phyloP scores from a whole-genome alignment of 2,329 filamentous ascomycete genomes.

The Colletotrichum gloeosporioides region DNA sequence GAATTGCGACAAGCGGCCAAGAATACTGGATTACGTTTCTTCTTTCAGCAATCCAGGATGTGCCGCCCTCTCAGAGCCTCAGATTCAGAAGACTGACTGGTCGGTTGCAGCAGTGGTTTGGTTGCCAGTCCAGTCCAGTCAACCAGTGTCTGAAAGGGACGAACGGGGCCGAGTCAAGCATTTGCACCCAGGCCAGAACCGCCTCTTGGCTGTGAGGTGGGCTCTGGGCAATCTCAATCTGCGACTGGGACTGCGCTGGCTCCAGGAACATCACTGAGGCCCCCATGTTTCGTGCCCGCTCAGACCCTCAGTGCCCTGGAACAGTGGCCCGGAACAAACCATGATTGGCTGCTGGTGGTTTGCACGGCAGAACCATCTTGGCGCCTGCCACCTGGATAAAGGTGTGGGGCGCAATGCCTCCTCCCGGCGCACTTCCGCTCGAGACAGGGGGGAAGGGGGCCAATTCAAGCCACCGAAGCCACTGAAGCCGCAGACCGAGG shows the following conservation, averaged over 20 bases:
- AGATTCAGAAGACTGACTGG: background rate
- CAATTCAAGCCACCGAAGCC: background rate
- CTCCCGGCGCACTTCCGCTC: background rate
- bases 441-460: background rate
- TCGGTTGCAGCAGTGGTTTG: constrained; percentile 2
- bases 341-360: constrained; percentile 2
- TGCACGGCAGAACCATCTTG: background rate
- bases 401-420: background rate
- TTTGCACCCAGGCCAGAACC: background rate
- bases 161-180: constrained; percentile 3
- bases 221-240: background rate
- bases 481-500: background rate
- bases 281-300: constrained; percentile 16
- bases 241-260: background rate
- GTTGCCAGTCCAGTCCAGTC: background rate
- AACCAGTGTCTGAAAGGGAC: background rate
- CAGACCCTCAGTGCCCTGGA: background rate
- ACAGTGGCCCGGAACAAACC: constrained; percentile 7
- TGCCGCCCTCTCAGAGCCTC: background rate
- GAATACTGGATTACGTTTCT: background rate
- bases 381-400: constrained; percentile 6
- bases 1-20: background rate
- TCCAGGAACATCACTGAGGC: background rate
- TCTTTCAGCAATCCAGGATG: background rate
- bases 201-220: background rate